These are phyloP conservation scores for Triticum urartu DNA, from an alignment of 176 grass and related monocot species.

Conservation along the genomic window DNA sequence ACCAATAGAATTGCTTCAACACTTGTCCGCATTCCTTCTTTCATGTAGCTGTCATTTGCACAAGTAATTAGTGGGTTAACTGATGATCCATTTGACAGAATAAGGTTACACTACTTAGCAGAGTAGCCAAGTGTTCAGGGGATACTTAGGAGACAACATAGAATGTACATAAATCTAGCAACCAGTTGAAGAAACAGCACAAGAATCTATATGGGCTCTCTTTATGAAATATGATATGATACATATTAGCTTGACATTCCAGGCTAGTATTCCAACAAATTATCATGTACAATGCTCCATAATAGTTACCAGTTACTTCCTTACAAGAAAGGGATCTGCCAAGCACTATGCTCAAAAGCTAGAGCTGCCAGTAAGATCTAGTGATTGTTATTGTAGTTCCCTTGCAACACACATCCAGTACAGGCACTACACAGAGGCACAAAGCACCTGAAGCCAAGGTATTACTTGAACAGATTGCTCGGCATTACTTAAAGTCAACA, in stretches of 20 bases:
- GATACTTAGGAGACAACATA: neutral
- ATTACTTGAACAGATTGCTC: neutral
- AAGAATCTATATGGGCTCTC: neutral
- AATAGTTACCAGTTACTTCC: neutral
- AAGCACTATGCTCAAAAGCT: neutral
- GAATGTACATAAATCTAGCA: neutral
- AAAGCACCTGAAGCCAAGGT: neutral
- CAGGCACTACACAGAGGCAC: neutral
- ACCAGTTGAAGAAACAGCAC: neutral
- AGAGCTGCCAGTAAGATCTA: neutral
- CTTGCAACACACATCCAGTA: neutral
- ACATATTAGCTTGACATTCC: neutral
- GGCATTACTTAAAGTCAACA: neutral
- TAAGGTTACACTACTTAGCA: neutral
- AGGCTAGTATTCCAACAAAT: neutral
- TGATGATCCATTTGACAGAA: neutral
- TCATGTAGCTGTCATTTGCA: conserved; percentile 78
- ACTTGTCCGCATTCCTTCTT: conserved; percentile 97
- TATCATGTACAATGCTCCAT: neutral
- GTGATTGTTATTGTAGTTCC: neutral
- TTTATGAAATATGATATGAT: neutral
- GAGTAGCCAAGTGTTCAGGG: conserved; percentile 3
- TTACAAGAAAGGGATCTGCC: neutral
- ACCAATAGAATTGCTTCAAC: conserved; percentile 95
- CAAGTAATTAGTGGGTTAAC: conserved; percentile 2